Conservation (phyloP, 495 filamentous ascomycete species). For the Aspergillus mulundensis region DNA sequence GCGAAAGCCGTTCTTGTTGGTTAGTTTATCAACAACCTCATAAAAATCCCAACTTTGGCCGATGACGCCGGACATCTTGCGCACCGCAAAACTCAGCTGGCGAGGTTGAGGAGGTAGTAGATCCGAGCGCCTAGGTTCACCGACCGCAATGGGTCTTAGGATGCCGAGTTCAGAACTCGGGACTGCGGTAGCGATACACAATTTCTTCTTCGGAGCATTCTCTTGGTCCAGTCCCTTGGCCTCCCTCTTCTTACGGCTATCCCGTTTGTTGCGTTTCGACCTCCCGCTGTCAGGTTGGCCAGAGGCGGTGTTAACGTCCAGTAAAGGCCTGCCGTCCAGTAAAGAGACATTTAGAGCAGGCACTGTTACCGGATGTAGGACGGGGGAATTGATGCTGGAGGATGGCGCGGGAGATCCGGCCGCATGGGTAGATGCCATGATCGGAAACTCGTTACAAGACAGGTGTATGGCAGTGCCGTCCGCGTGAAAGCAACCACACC, state of each 20-base stretch:
- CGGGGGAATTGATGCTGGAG: slow-evolving; percentile 43
- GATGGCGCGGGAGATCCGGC: slow-evolving; percentile 39
- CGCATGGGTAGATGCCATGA: slow-evolving; percentile 38
- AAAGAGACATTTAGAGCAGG: slow-evolving; percentile 29
- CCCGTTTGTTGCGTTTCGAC: slow-evolving; percentile 44
- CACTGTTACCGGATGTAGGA: slow-evolving; percentile 26
- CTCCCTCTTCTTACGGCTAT: slow-evolving; percentile 69
- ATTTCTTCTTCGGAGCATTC: slow-evolving; percentile 36
- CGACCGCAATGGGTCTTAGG: slow-evolving; percentile 29
- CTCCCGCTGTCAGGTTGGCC: slow-evolving; percentile 35
- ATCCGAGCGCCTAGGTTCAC: slow-evolving; percentile 38
- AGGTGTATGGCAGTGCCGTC: neutral
- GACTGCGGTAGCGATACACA: slow-evolving; percentile 24
- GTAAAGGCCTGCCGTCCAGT: no score
- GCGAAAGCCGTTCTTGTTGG: slow-evolving; percentile 85
- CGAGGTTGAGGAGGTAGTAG: slow-evolving; percentile 37
- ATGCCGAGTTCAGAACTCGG: slow-evolving; percentile 32
- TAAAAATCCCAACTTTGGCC: slow-evolving; percentile 43
- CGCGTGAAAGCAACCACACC: neutral
- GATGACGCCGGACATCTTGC: slow-evolving; percentile 31
- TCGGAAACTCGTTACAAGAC: neutral
- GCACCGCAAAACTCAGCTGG: slow-evolving; percentile 37
- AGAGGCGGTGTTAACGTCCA: slow-evolving; percentile 26
- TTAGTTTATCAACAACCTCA: slow-evolving; percentile 59
- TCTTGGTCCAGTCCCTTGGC: slow-evolving; percentile 55